phyloP scores from a whole-genome alignment of 2,329 filamentous ascomycete species.

The Xylariaceae sp. region DNA sequence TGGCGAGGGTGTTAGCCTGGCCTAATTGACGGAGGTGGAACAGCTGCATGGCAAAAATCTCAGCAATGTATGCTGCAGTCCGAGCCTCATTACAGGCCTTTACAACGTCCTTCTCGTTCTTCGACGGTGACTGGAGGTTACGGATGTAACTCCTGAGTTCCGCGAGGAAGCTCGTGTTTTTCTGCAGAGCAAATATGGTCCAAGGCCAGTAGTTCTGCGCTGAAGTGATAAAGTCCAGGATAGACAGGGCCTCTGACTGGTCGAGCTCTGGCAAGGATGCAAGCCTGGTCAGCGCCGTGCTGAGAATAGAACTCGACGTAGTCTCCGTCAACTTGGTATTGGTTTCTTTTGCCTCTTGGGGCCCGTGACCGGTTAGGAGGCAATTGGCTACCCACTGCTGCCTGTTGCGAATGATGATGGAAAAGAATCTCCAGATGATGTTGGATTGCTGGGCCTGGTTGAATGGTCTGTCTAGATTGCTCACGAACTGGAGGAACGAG shows the following conservation, averaged over 20 bases:
- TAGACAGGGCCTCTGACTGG: constrained; percentile 61
- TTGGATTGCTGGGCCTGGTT: constrained; percentile 59
- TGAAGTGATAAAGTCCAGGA: constrained; percentile 80
- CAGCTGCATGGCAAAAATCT: constrained; percentile 85
- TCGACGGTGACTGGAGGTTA: constrained; percentile 46
- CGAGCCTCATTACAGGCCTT: constrained; percentile 59
- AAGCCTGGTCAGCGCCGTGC: constrained; percentile 66
- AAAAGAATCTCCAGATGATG: constrained; percentile 78
- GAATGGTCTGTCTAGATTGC: constrained; percentile 71
- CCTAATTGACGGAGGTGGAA: constrained; percentile 78
- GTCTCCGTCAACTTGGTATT: constrained; percentile 47
- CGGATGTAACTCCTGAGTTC: constrained; percentile 67
- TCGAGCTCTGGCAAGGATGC: constrained; percentile 59
- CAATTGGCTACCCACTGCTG: constrained; percentile 97
- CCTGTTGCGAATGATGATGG: constrained; percentile 77
- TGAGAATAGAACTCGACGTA: constrained; percentile 60
- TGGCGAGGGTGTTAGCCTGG: constrained; percentile 59
- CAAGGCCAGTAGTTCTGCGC: constrained; percentile 95
- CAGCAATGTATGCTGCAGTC: constrained; percentile 76
- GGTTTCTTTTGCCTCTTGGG: constrained; percentile 64
- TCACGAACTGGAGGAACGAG: constrained; percentile 74
- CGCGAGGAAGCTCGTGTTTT: constrained; percentile 67
- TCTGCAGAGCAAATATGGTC: constrained; percentile 76
- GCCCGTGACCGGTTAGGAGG: constrained; percentile 80
- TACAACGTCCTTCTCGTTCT: constrained; percentile 49